A percentile compares a stretch with the other conserved stretches of the same genome.
Conservation (phyloP, 2,329 filamentous ascomycete genomes). For the Fusarium decemcellulare region DNA sequence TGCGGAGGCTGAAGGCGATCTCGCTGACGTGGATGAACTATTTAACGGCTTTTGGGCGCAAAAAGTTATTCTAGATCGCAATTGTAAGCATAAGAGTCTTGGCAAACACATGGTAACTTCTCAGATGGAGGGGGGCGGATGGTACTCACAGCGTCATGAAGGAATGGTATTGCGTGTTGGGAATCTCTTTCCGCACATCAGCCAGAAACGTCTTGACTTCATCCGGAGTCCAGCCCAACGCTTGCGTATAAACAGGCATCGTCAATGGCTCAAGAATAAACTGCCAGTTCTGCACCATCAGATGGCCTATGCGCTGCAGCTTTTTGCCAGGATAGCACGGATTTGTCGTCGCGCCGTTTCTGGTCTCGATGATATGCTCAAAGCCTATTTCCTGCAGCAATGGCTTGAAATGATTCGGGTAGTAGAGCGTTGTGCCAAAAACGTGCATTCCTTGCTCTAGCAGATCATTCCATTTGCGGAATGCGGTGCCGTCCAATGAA, state of each 20-base stretch:
- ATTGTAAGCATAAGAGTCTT: constrained; percentile 15
- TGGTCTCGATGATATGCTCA: constrained; percentile 39
- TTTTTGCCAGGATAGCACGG: constrained; percentile 44
- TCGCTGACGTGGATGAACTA: constrained; percentile 22
- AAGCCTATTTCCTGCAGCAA: constrained; percentile 34
- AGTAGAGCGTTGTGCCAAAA: constrained; percentile 34
- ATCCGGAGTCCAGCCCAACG: constrained; percentile 37
- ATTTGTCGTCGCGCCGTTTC: constrained; percentile 42
- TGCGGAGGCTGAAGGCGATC: constrained; percentile 24
- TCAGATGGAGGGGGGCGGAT: constrained; percentile 5
- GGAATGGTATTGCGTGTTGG: constrained; percentile 41
- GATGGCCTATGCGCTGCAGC: constrained; percentile 40
- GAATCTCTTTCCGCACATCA: constrained; percentile 40
- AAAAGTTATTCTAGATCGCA: constrained; percentile 26
- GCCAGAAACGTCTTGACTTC: constrained; percentile 31
- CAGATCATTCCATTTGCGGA: constrained; percentile 40
- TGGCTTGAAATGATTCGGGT: constrained; percentile 34
- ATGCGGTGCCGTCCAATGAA: constrained; percentile 37
- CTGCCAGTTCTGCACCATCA: constrained; percentile 44
- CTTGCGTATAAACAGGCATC: constrained; percentile 41
- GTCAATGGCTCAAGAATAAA: constrained; percentile 39
- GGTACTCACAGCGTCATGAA: constrained; percentile 43
- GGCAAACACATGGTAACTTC: constrained; percentile 6
- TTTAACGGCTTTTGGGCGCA: constrained; percentile 36
- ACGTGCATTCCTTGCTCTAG: constrained; percentile 35